Evolutionary conservation across 148 eudicot genomes (phyloP).

Genomic region (Nyssa sinensis): DNA sequence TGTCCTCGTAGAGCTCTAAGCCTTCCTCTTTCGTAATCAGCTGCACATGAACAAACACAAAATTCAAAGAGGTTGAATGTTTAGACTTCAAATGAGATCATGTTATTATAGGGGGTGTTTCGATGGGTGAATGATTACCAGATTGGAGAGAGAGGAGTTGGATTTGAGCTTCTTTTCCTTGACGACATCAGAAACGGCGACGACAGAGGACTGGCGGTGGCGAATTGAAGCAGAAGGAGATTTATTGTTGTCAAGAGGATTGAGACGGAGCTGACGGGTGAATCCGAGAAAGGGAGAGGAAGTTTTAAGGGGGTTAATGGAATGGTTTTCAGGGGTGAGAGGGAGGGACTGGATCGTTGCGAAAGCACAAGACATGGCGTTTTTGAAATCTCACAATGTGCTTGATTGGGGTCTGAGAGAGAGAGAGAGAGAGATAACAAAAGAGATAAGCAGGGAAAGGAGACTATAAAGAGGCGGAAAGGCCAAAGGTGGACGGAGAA

Average conservation of each 20-base stretch:
- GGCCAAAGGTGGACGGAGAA: too few species aligned
- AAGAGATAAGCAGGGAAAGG: too few species aligned
- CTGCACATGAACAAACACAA: too few species aligned
- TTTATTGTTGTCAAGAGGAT: constrained; percentile 8
- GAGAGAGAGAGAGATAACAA: too few species aligned
- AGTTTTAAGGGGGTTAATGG: constrained; percentile 26
- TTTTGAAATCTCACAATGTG: too few species aligned
- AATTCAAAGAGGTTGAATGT: too few species aligned
- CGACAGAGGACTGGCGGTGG: constrained; percentile 29
- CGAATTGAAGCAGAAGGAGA: constrained; percentile 18
- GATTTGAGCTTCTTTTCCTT: constrained; percentile 55
- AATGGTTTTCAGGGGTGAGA: constrained; percentile 27
- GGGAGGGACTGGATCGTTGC: constrained; percentile 42
- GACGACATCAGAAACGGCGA: constrained; percentile 55
- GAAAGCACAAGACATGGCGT: constrained; percentile 34
- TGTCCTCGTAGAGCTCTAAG: constrained; percentile 78
- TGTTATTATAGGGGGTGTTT: too few species aligned
- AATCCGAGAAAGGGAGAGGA: constrained; percentile 44
- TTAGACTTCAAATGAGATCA: too few species aligned
- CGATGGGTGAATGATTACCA: constrained; percentile 31
- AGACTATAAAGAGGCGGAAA: too few species aligned
- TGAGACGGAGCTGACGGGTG: constrained; percentile 24
- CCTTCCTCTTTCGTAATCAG: constrained; percentile 93
- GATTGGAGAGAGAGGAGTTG: constrained; percentile 39
- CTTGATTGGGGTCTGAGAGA: too few species aligned